A percentile compares a stretch with the other conserved stretches of the same genome.
These are phyloP conservation scores for Yamadazyma conglobata DNA, from an alignment of 1,139 yeast species.

Conservation along the genomic window DNA sequence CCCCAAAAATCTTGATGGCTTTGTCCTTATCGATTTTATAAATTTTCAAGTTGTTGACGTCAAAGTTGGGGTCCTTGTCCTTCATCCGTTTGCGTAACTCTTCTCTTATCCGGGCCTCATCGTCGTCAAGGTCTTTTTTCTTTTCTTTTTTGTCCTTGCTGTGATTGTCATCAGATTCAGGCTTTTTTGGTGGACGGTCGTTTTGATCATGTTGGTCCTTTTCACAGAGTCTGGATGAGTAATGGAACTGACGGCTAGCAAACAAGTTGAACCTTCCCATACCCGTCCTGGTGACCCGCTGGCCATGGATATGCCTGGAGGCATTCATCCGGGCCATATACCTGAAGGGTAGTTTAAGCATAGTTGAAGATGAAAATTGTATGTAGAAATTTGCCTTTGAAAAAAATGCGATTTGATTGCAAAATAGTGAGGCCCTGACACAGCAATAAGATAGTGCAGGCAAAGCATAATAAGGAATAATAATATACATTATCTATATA, in stretches of 20 bases:
- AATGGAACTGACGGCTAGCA: too few relatives aligned
- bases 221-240: too few relatives aligned
- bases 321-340: not conserved
- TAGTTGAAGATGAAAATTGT: too few relatives aligned
- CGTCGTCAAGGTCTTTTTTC: constrained; percentile 19
- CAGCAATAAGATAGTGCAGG: too few relatives aligned
- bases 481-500: constrained; percentile 1
- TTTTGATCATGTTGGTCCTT: too few relatives aligned
- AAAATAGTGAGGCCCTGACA: not conserved
- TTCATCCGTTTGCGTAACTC: constrained; percentile 31
- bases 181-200: too few relatives aligned
- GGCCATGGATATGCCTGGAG: too few relatives aligned
- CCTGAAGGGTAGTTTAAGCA: constrained; percentile 1
- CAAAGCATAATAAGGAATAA: too few relatives aligned
- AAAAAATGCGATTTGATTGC: not conserved
- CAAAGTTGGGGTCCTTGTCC: constrained; percentile 30
- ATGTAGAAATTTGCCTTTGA: not conserved
- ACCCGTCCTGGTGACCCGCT: too few relatives aligned
- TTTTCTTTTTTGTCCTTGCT: constrained; percentile 9
- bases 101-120: constrained; percentile 25
- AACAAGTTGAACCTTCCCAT: too few relatives aligned
- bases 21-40: constrained; percentile 25
- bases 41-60: constrained; percentile 32
- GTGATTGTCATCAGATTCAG: constrained; percentile 13
- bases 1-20: constrained; percentile 15